Conservation (phyloP, 2,329 filamentous ascomycete genomes). For the Truncatella angustata region DNA sequence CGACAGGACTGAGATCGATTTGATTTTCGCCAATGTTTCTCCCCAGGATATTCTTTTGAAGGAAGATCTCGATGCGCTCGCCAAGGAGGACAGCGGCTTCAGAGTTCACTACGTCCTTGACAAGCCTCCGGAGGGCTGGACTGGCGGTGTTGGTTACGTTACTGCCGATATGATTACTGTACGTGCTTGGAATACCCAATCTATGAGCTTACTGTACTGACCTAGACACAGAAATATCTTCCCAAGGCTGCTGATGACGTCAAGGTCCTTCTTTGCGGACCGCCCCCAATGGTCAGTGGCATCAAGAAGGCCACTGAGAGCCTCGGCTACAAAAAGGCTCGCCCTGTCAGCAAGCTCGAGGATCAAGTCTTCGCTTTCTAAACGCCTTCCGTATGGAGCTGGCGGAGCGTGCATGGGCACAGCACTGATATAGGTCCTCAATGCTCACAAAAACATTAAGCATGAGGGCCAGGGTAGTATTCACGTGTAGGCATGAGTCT, state of each 20-base stretch:
- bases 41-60: constrained; percentile 87
- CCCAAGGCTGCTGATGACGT: constrained; percentile 81
- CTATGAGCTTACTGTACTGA: not conserved
- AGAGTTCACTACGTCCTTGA: constrained; percentile 94
- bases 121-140: constrained; percentile 90
- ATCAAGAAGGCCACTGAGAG: constrained; percentile 94
- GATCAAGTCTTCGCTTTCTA: constrained; percentile 98
- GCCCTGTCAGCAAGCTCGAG: constrained; percentile 93
- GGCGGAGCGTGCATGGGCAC: too few relatives aligned
- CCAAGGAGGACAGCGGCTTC: constrained; percentile 75
- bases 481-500: too few relatives aligned
- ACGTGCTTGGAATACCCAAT: constrained; percentile 25
- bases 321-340: constrained; percentile 88
- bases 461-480: too few relatives aligned
- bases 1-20: constrained; percentile 84
- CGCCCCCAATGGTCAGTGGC: constrained; percentile 92
- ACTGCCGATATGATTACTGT: constrained; percentile 94
- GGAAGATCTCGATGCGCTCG: constrained; percentile 83
- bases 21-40: constrained; percentile 97
- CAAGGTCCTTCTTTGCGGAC: constrained; percentile 93
- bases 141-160: constrained; percentile 90
- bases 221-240: constrained; percentile 64
- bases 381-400: too few relatives aligned
- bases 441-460: too few relatives aligned
- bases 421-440: too few relatives aligned